Evolutionary conservation across 164 flowering plant genomes (phyloP).

Genomic region (Malania oleifera): DNA sequence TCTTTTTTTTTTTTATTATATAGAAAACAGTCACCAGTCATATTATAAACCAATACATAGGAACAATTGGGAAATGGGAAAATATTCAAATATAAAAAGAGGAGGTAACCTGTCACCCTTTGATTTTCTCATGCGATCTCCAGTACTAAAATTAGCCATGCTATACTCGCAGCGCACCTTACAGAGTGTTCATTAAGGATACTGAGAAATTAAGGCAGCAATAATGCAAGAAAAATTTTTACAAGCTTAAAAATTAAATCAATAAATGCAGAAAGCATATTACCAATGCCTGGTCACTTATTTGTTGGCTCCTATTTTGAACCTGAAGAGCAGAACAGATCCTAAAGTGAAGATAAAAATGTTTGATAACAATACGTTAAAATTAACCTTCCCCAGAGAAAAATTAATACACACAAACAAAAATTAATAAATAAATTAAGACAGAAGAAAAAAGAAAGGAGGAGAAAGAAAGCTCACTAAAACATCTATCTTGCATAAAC

Average conservation of each 20-base stretch:
- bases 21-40: neutral
- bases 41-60: neutral
- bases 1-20: too few species aligned
- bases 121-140: slow-evolving; percentile 84
- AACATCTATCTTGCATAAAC: too few species aligned
- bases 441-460: too few species aligned
- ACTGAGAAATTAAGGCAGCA: neutral
- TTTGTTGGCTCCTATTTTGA: slow-evolving; percentile 76
- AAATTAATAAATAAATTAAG: too few species aligned
- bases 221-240: neutral
- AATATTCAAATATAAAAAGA: neutral
- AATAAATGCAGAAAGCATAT: neutral
- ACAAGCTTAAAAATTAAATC: neutral
- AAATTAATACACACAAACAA: too few species aligned
- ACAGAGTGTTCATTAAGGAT: neutral
- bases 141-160: slow-evolving; percentile 98
- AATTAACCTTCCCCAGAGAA: neutral
- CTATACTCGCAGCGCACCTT: slow-evolving; percentile 95
- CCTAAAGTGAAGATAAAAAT: too few species aligned
- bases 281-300: slow-evolving; percentile 85
- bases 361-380: too few species aligned
- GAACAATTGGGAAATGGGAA: too few species aligned
- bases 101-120: slow-evolving; percentile 81
- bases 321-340: slow-evolving; percentile 45
- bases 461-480: too few species aligned